A percentile compares a stretch with the other conserved stretches of the same genome.
Conservation (phyloP, 768 basidiomycete species). For the Phlebiopsis gigantea region DNA sequence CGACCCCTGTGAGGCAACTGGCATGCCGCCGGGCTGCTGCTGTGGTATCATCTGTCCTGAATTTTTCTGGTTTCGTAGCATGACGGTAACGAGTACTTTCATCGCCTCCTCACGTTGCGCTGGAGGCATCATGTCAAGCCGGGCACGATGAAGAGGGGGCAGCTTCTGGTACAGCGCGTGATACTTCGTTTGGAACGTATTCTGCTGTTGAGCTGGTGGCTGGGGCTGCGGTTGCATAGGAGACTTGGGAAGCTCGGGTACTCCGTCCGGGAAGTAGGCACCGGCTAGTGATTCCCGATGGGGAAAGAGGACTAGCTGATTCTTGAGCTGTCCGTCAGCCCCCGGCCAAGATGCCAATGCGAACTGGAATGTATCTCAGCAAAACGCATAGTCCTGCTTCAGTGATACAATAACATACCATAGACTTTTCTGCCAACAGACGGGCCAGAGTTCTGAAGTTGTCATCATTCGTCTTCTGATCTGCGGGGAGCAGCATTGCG, state of each 20-base stretch:
- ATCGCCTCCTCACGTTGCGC: neutral
- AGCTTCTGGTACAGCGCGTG: neutral
- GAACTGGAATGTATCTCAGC: conserved; percentile 37
- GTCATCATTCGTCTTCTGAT: conserved; percentile 36
- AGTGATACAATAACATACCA: conserved; percentile 32
- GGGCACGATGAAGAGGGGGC: neutral
- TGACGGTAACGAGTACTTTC: neutral
- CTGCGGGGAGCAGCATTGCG: conserved; percentile 28
- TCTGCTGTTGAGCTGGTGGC: conserved; percentile 1
- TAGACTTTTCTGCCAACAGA: conserved; percentile 36
- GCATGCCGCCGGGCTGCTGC: conserved; percentile 13
- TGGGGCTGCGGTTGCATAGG: neutral
- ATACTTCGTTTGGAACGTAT: neutral
- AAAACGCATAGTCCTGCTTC: neutral
- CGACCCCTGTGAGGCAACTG: neutral
- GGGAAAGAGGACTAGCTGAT: conserved; percentile 46
- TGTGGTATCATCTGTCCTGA: conserved; percentile 21
- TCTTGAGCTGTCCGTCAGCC: conserved; percentile 36
- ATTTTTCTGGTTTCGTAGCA: conserved; percentile 14
- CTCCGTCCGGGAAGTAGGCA: conserved; percentile 44
- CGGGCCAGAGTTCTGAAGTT: conserved; percentile 37
- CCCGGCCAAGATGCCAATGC: conserved; percentile 47
- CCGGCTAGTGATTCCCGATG: conserved; percentile 32
- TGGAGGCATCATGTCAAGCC: neutral
- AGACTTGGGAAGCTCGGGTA: conserved; percentile 44